Base-by-base conservation (phyloP, 345 rosid species). In the Murraya koenigii region DNA sequence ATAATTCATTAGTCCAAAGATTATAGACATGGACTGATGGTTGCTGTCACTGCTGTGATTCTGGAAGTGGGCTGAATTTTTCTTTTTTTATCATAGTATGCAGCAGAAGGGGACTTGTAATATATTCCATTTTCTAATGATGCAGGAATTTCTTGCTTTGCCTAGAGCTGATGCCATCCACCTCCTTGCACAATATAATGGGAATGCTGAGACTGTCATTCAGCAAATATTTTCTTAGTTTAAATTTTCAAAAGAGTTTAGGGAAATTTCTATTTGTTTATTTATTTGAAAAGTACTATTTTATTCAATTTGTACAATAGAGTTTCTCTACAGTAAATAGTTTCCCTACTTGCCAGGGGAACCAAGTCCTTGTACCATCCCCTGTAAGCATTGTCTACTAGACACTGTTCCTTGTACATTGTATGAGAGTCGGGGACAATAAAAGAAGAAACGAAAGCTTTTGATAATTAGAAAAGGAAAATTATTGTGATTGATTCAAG, bases 91-190 rank as follows among this genome's bases (percentile, higher is more conserved):
- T 56, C 14, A 38, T 20, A 25, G 15, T 5, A 4, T 20, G 20
- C 36, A 19, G 23, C 32, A n/a, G 20, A 64, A 7, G 65, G 25
- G 25, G 13, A 23, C n/a, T 11, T 19, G 38, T 36, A 55, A 54
- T 38, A 10, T 35, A 5, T 58, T 66, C 38, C 30, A 62, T 19
- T 74, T 44, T 33, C 47, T 60, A 38, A 17, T 75, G 80, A 22
- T 81, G 83, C 92, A 95, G 99, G 99, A 95, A 83, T 95, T 95
- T 88, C 97, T 95, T 49, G 98, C 97, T n/a, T 72, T 95, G 85
- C 97, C 99, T 20, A 88, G 99, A 88, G 93, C 97, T 22, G 97
- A 93, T 78, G 98, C 99, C 38, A 95, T 95, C 83, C 94, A 91
- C 79, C 98, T 95, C 62, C 92, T 95, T 39, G 89, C 92, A 23